phyloP scores from a whole-genome alignment of 1,284 basidiomycete genomes.

The Limonomyces culmigenus region DNA sequence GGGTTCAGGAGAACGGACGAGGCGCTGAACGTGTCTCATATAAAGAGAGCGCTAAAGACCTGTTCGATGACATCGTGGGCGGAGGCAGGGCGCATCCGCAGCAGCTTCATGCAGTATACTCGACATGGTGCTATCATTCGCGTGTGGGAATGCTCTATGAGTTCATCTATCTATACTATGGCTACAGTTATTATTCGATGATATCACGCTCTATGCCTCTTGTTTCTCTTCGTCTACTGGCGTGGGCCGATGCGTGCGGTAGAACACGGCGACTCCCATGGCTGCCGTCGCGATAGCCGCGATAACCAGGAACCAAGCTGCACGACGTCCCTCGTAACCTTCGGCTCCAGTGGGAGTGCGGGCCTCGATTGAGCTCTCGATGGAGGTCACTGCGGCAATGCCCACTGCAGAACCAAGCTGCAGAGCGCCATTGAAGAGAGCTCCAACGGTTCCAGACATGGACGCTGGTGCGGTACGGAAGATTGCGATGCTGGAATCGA shows the following conservation, averaged over 20 bases:
- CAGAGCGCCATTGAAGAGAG: constrained; percentile 35
- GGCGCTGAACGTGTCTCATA: no score
- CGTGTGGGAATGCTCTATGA: no score
- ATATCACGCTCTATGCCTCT: no score
- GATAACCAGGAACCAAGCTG: constrained; percentile 31
- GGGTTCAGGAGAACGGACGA: no score
- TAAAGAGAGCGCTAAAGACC: no score
- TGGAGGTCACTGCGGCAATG: constrained; percentile 28
- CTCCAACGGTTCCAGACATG: constrained; percentile 34
- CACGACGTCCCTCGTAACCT: constrained; percentile 23
- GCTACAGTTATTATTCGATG: no score
- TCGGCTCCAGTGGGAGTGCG: constrained; percentile 12
- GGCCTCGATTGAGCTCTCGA: constrained; percentile 25
- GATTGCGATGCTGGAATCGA: constrained; percentile 33
- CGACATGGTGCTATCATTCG: no score
- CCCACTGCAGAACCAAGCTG: constrained; percentile 35
- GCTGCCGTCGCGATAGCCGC: constrained; percentile 19
- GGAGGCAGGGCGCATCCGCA: no score
- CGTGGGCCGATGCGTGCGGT: constrained; percentile 6
- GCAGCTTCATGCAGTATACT: no score
- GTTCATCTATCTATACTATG: no score
- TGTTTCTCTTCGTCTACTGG: no score
- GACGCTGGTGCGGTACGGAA: constrained; percentile 28
- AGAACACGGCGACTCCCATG: constrained; percentile 22
- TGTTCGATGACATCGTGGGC: no score